These are phyloP conservation scores for Tricholomella constricta DNA, from an alignment of 768 basidiomycete genomes.

Conservation along the genomic window DNA sequence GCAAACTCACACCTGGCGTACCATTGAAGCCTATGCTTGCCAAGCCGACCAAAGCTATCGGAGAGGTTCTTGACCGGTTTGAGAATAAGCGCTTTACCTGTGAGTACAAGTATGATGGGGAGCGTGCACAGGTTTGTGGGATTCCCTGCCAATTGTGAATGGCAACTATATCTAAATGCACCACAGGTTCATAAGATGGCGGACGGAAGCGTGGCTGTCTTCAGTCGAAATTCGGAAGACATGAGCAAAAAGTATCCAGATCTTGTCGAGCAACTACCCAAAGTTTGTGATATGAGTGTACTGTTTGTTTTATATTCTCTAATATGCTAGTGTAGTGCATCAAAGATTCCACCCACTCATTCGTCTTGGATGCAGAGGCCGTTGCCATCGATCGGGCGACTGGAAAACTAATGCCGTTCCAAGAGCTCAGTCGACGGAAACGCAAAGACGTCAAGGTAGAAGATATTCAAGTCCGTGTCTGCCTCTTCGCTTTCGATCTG, in stretches of 20 bases:
- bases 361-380: slow-evolving; percentile 95
- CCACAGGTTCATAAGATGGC: slow-evolving; percentile 80
- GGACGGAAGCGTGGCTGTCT: slow-evolving; percentile 85
- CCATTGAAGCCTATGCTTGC: slow-evolving; percentile 99
- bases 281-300: slow-evolving; percentile 45
- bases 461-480: slow-evolving; percentile 96
- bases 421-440: slow-evolving; percentile 92
- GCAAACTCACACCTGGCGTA: slow-evolving; percentile 93
- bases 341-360: slow-evolving; percentile 79
- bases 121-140: slow-evolving; percentile 80
- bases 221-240: slow-evolving; percentile 97
- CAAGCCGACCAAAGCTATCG: slow-evolving; percentile 98
- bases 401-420: slow-evolving; percentile 93
- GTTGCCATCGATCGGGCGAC: slow-evolving; percentile 90
- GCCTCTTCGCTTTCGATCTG: slow-evolving; percentile 94
- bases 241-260: slow-evolving; percentile 99
- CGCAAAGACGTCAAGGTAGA: slow-evolving; percentile 98
- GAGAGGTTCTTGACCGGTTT: slow-evolving; percentile 95
- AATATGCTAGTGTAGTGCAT: slow-evolving; percentile 61
- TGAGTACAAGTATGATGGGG: slow-evolving; percentile 99
- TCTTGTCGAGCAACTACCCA: slow-evolving; percentile 90
- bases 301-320: background rate
- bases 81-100: slow-evolving; percentile 96
- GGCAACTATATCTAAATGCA: background rate
- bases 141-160: background rate